A percentile compares a stretch with the other conserved stretches of the same genome.
Conservation (phyloP, 805 yeast genomes). For the Saccharomycopsis fodiens region DNA sequence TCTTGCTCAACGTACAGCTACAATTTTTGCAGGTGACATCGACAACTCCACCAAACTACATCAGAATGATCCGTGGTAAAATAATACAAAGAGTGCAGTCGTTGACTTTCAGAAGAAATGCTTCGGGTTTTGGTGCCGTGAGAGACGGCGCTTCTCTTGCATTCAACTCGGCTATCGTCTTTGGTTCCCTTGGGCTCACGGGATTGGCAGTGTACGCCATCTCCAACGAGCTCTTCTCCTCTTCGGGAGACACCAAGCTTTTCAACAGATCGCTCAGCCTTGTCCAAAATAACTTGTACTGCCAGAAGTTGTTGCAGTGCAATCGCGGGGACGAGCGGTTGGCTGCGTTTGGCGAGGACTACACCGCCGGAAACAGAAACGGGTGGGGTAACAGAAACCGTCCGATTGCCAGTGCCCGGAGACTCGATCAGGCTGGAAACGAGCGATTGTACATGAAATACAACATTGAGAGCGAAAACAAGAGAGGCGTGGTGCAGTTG, state of each 20-base stretch:
- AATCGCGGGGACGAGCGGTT: constrained; percentile 41
- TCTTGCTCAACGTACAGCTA: background rate
- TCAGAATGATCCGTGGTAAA: background rate
- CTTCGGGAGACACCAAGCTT: constrained; percentile 86
- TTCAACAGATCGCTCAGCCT: constrained; percentile 80
- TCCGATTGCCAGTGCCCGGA: constrained; percentile 65
- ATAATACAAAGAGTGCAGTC: background rate
- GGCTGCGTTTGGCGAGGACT: constrained; percentile 74
- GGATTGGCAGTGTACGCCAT: constrained; percentile 65
- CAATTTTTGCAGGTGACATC: background rate
- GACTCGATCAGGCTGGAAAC: constrained; percentile 58
- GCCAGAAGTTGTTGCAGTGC: constrained; percentile 51
- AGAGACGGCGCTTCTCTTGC: constrained; percentile 11
- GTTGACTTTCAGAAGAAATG: background rate
- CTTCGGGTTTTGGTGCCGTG: background rate
- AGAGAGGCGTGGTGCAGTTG: constrained; percentile 63
- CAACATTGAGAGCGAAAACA: constrained; percentile 66
- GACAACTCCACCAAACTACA: background rate
- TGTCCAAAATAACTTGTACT: constrained; percentile 58
- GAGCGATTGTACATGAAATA: constrained; percentile 81
- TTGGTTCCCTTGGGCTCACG: constrained; percentile 65
- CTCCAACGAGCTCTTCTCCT: constrained; percentile 73
- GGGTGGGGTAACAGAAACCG: constrained; percentile 74
- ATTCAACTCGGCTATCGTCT: constrained; percentile 35
- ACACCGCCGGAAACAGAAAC: constrained; percentile 23